These are phyloP conservation scores for Puccinia triticina DNA, from an alignment of 1,284 basidiomycete species.

Conservation along the genomic window DNA sequence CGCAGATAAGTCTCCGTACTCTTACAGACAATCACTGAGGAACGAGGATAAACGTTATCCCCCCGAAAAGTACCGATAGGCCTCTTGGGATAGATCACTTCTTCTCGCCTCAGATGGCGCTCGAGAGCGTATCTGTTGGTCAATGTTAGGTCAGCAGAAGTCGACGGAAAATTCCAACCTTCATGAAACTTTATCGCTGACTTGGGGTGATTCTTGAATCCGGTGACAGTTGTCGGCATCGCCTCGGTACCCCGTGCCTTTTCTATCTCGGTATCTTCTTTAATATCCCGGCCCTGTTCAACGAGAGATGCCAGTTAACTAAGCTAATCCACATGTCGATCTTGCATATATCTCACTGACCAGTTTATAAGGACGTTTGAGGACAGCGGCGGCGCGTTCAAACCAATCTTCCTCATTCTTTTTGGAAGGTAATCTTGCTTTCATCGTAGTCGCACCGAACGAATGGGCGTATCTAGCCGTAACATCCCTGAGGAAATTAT, in stretches of 20 bases:
- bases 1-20: slow-evolving; percentile 95
- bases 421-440: slow-evolving; percentile 54
- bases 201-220: slow-evolving; percentile 94
- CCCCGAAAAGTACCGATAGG: slow-evolving; percentile 90
- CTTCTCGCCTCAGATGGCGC: slow-evolving; percentile 83
- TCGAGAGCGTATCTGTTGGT: slow-evolving; percentile 71
- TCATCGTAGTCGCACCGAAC: slow-evolving; percentile 70
- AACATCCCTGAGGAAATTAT: slow-evolving; percentile 42
- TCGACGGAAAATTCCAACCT: neutral
- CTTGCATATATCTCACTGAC: slow-evolving; percentile 63
- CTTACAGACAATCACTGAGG: slow-evolving; percentile 79
- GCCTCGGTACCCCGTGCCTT: slow-evolving; percentile 78
- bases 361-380: slow-evolving; percentile 76
- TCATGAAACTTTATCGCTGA: slow-evolving; percentile 2
- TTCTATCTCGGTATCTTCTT: slow-evolving; percentile 90
- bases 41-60: slow-evolving; percentile 86
- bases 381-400: slow-evolving; percentile 65
- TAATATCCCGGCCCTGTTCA: slow-evolving; percentile 77
- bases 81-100: slow-evolving; percentile 77
- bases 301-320: neutral
- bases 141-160: neutral
- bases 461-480: slow-evolving; percentile 58
- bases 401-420: slow-evolving; percentile 55
- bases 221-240: slow-evolving; percentile 88
- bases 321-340: neutral